Evolutionary conservation across 2,329 filamentous ascomycete genomes (phyloP).

Genomic region (Sporothrix brunneoviolacea): DNA sequence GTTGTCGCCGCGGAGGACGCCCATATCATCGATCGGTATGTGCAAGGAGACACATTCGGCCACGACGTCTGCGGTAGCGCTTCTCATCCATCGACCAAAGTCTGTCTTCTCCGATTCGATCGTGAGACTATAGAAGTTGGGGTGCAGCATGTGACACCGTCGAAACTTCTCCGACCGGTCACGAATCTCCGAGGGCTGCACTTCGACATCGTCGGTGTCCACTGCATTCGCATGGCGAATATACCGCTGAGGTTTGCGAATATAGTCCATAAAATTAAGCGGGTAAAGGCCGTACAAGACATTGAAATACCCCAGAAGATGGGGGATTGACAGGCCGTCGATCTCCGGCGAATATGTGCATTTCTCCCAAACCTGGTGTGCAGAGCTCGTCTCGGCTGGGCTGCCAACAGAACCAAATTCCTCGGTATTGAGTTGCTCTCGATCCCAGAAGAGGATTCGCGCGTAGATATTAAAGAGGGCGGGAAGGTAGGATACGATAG

Average conservation of each 20-base stretch:
- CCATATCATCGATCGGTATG: slow-evolving; percentile 22
- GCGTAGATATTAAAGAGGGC: slow-evolving; percentile 77
- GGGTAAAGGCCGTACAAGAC: slow-evolving; percentile 78
- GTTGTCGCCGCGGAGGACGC: slow-evolving; percentile 10
- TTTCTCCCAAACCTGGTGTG: slow-evolving; percentile 54
- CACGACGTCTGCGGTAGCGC: slow-evolving; percentile 71
- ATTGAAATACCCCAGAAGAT: slow-evolving; percentile 70
- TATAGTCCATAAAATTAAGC: slow-evolving; percentile 80
- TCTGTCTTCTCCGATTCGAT: slow-evolving; percentile 75
- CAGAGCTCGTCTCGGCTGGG: slow-evolving; percentile 2
- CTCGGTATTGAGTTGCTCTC: slow-evolving; percentile 37
- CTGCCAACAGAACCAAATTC: slow-evolving; percentile 21
- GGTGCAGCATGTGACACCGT: slow-evolving; percentile 66
- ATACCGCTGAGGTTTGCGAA: slow-evolving; percentile 73
- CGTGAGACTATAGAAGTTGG: slow-evolving; percentile 77
- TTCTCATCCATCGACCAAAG: slow-evolving; percentile 69
- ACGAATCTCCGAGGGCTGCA: slow-evolving; percentile 71
- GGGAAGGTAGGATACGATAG: slow-evolving; percentile 61
- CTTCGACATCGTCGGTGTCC: slow-evolving; percentile 66
- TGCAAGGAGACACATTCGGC: slow-evolving; percentile 72
- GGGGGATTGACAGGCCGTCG: slow-evolving; percentile 56
- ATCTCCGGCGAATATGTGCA: slow-evolving; percentile 54
- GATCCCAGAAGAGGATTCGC: slow-evolving; percentile 72
- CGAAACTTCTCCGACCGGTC: slow-evolving; percentile 69
- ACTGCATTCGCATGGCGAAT: slow-evolving; percentile 65